Conservation (phyloP, 306 rosid species). For the Rosa persica region DNA sequence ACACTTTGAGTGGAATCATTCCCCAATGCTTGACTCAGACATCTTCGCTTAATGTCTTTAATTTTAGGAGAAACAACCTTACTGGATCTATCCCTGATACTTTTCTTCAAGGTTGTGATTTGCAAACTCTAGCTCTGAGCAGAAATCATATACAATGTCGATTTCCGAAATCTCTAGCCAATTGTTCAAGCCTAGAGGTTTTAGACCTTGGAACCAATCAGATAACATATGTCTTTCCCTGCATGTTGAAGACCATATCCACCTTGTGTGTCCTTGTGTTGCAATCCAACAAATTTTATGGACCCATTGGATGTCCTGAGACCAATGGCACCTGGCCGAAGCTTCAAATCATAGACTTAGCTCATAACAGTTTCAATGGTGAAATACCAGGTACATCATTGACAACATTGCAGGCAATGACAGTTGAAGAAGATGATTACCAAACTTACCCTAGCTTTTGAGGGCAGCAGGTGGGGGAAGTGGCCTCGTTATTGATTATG, state of each 20-base stretch:
- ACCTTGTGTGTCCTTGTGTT: constrained; percentile 29
- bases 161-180: background rate
- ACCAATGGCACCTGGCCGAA: constrained; percentile 14
- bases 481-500: constrained; percentile 24
- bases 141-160: background rate
- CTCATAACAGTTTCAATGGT: constrained; percentile 24
- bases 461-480: background rate
- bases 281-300: constrained; percentile 20
- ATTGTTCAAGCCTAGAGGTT: constrained; percentile 26
- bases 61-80: constrained; percentile 23
- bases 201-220: constrained; percentile 28
- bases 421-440: background rate
- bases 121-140: constrained; percentile 25
- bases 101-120: constrained; percentile 12
- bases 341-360: constrained; percentile 8
- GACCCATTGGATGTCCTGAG: background rate
- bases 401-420: background rate
- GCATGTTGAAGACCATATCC: background rate
- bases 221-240: constrained; percentile 13
- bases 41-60: constrained; percentile 15
- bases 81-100: constrained; percentile 16
- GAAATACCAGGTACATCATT: background rate
- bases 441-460: constrained; percentile 2
- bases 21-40: constrained; percentile 11
- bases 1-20: constrained; percentile 21